Evolutionary conservation across 192 early-diverging fungal genomes (phyloP).

Genomic region (Powellomyces hirtus): DNA sequence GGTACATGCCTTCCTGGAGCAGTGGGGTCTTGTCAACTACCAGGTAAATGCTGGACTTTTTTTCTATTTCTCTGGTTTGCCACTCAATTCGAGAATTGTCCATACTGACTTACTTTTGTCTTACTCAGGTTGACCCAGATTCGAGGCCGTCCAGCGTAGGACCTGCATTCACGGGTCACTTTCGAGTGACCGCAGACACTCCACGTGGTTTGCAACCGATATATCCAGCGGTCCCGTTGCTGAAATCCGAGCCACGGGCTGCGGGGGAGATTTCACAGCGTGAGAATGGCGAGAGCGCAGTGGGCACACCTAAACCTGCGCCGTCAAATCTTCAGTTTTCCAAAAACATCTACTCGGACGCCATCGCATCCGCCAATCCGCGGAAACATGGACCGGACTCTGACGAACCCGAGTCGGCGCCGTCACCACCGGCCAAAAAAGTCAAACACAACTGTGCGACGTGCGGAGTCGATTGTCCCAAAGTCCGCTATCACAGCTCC

Average conservation of each 20-base stretch:
- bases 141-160: slow-evolving; percentile 86
- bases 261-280: neutral
- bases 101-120: neutral
- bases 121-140: slow-evolving; percentile 80
- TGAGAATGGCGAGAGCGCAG: neutral
- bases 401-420: neutral
- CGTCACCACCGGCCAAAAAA: slow-evolving; percentile 24
- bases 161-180: slow-evolving; percentile 97
- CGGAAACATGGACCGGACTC: slow-evolving; percentile 18
- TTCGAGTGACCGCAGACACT: slow-evolving; percentile 93
- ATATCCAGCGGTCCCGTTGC: slow-evolving; percentile 52
- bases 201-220: slow-evolving; percentile 90
- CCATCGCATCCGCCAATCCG: neutral
- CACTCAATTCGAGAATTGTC: too few species aligned
- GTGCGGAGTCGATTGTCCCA: slow-evolving; percentile 81
- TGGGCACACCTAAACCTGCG: neutral
- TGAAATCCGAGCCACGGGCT: slow-evolving; percentile 10
- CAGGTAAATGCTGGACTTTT: slow-evolving; percentile 59
- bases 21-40: slow-evolving; percentile 99
- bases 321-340: slow-evolving; percentile 20
- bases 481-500: slow-evolving; percentile 76
- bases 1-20: slow-evolving; percentile 97
- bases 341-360: slow-evolving; percentile 23
- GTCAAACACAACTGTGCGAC: slow-evolving; percentile 65
- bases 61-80: neutral